Evolutionary conservation across 371 early-diverging fungal species (phyloP).

Genomic region (Mucor plumbeus): DNA sequence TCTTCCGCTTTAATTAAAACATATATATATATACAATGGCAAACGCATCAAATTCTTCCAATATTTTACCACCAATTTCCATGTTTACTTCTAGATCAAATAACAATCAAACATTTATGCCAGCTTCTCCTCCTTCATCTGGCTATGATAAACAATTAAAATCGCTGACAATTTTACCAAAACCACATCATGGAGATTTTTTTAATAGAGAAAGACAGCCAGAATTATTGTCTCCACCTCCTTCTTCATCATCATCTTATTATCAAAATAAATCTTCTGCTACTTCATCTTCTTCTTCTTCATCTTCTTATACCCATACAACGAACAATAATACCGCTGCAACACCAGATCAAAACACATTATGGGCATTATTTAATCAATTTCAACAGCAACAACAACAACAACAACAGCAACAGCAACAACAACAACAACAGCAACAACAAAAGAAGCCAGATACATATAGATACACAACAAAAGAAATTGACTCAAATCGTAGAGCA

Average conservation of each 20-base stretch:
- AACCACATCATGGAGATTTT: conserved; percentile 14
- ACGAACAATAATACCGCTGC: background rate
- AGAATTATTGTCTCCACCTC: conserved; percentile 10
- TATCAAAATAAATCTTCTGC: background rate
- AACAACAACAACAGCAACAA: too few relatives aligned
- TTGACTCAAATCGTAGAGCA: conserved; percentile 4
- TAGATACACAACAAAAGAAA: background rate
- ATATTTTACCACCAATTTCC: conserved; percentile 25
- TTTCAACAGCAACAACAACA: conserved; percentile 19
- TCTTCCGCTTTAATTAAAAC: background rate
- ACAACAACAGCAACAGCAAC: background rate
- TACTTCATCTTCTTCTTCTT: conserved; percentile 1
- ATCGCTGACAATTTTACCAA: conserved; percentile 24
- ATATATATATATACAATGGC: conserved; percentile 5
- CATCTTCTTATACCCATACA: background rate
- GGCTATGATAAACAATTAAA: conserved; percentile 16
- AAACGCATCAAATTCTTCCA: background rate
- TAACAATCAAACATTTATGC: conserved; percentile 16
- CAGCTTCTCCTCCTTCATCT: conserved; percentile 26
- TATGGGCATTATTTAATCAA: conserved; percentile 23
- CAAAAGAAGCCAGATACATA: background rate
- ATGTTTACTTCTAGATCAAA: conserved; percentile 21
- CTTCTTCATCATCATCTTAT: background rate
- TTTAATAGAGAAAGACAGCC: conserved; percentile 4
- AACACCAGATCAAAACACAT: conserved; percentile 23